Evolutionary conservation across 2,329 filamentous ascomycete species (phyloP), one percentile per base, ranked within the genome.

Genomic region (Aspergillus sp.): DNA sequence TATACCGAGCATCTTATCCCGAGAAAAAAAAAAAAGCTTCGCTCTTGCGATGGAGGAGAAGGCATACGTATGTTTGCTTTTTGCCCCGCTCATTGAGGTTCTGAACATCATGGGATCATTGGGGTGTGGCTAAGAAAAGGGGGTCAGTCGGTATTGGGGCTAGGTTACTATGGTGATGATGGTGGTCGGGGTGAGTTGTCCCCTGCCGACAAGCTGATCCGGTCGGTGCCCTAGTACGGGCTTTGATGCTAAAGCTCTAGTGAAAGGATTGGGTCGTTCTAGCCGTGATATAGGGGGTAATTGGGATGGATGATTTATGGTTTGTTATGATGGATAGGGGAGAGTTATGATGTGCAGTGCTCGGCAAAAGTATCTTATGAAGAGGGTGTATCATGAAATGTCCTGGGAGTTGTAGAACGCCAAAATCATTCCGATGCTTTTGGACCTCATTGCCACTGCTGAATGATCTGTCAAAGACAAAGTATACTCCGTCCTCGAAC

Each of bases 111-210:
- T n/a, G n/a, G 23, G 15, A 23, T 25, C 25, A 21, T 21, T 21
- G 21, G 25, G 28, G 28, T 12, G 10, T 45, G 21, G 25, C 25
- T 23, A 30, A 30, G 15, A n/a, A 49, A 30, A 30, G 17, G 23
- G 23, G n/a, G 47, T 50, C 23, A 3, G 15, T 2, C 7, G 13
- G 8, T 2, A 15, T 30, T 50, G 47, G 47, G 9, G 9, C 12
- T 10, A 50, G 17, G 47, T 50, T 50, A 50, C 47, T 50, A 50
- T 50, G 47, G 47, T 17, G 47, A 50, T 32, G 28, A n/a, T 36
- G 32, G 32, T 36, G 32, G 32, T 6, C 19, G 19, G 41, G 41
- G 5, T 23, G 41, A 45, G 41, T 45, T 45, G 41, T 45, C 41
- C 19, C 32, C 15, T 36, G 32, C 12, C 32, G 32, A 15, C 32